Evolutionary conservation across 73 alveolate genomes (phyloP), one percentile per base, ranked within the genome.

Genomic region (Paramecium pentaurelia): DNA sequence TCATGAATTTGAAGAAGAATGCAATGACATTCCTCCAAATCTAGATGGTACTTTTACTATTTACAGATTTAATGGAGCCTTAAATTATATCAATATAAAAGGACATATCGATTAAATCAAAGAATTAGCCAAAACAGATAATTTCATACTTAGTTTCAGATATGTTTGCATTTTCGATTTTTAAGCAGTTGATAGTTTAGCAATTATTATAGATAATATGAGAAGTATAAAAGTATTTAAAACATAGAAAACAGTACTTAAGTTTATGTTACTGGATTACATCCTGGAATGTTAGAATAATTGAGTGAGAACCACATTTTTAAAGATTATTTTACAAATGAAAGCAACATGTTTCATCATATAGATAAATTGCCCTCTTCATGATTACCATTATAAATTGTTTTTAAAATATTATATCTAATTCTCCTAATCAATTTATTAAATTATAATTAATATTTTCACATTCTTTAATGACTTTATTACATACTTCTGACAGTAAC

Each of bases 121-220:
- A 42, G 47, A 42, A 80, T 80, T 80, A 80, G 34, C 91, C 12
- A 49, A 80, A 12, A 28, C 75, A 25, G 91, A 80, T 8, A 10
- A 16, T 20, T 32, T 80, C 27, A 80, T 80, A 2, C 11, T 80
- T 6, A 80, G 91, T 80, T 80, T 80, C 32, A 16, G 91, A 6
- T 80, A 80, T 80, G 91, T 80, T 44, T 45, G 91, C n/a, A 36
- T 49, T 2, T 80, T 80, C 27, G 91, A 80, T 80, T 42, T 45
- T 47, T 20, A 80, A 80, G 91, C 91, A 11, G 75, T 80, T 9
- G 91, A 80, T 47, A 80, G 49, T 42, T 49, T 80, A 47, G 91
- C 77, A 7, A 47, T 80, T 12, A 45, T 80, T 12, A 36, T 49
- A 18, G 71, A 42, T 32, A 80, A 80, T 44, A 42, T 80, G 73